Conservation (phyloP, 2,329 filamentous ascomycete genomes). For the Aspergillus nomiae region DNA sequence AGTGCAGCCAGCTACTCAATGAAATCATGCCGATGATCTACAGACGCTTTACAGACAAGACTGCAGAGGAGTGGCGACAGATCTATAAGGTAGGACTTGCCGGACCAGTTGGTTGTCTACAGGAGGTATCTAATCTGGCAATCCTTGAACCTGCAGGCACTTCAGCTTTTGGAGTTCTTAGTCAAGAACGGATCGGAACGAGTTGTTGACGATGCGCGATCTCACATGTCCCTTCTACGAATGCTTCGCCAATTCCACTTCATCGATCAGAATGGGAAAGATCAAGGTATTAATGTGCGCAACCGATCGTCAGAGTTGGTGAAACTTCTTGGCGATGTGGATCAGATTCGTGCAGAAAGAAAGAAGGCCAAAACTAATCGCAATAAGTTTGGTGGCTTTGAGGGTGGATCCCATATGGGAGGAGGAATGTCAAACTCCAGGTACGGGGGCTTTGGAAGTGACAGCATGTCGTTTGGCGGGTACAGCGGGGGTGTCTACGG, state of each 20-base stretch:
- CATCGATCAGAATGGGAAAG: slow-evolving; percentile 94
- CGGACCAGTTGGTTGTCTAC: not conserved
- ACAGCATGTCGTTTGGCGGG: slow-evolving; percentile 65
- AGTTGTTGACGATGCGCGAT: slow-evolving; percentile 94
- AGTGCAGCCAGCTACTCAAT: slow-evolving; percentile 81
- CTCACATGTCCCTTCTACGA: slow-evolving; percentile 91
- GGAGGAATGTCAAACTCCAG: slow-evolving; percentile 56
- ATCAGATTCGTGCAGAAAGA: slow-evolving; percentile 57
- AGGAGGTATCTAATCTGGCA: not conserved
- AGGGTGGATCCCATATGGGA: slow-evolving; percentile 71
- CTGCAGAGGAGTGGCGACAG: slow-evolving; percentile 97
- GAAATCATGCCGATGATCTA: slow-evolving; percentile 99
- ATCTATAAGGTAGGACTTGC: slow-evolving; percentile 81
- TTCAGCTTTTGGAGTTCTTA: slow-evolving; percentile 94
- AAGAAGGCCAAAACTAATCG: slow-evolving; percentile 91
- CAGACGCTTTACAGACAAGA: slow-evolving; percentile 97
- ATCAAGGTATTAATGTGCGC: slow-evolving; percentile 95
- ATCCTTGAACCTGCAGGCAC: slow-evolving; percentile 48
- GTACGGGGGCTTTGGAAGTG: slow-evolving; percentile 91
- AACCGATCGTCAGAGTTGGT: slow-evolving; percentile 95
- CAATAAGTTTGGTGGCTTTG: slow-evolving; percentile 94
- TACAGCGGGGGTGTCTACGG: slow-evolving; percentile 81
- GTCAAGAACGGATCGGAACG: slow-evolving; percentile 98
- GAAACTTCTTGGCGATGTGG: slow-evolving; percentile 80
- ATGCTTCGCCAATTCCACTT: slow-evolving; percentile 99